A percentile compares a stretch with the other conserved stretches of the same genome.
These are phyloP conservation scores for Chamaecrista fasciculata DNA, from an alignment of 306 rosid species.

Conservation along the genomic window DNA sequence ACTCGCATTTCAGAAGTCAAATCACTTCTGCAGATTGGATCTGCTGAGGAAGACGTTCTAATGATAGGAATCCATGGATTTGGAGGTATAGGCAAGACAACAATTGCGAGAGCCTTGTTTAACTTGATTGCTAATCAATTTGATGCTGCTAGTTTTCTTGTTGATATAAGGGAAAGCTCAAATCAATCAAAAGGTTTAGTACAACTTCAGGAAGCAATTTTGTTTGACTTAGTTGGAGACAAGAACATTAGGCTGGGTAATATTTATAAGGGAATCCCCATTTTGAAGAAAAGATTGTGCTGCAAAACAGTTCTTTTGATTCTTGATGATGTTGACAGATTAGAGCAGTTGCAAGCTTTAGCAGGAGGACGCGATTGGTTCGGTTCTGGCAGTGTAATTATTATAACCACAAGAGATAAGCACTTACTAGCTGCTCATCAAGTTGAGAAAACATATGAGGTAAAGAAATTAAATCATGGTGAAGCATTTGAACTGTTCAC, in stretches of 20 bases:
- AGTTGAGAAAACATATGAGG: conserved; percentile 32
- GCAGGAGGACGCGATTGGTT: conserved; percentile 46
- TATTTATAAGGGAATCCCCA: conserved; percentile 41
- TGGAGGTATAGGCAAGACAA: conserved; percentile 40
- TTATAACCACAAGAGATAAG: conserved; percentile 45
- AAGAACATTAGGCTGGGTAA: conserved; percentile 28
- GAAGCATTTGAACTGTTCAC: conserved; percentile 36
- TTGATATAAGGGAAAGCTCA: conserved; percentile 33
- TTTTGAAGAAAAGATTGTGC: conserved; percentile 33
- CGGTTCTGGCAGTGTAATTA: conserved; percentile 37
- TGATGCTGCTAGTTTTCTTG: conserved; percentile 32
- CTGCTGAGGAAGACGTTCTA: conserved; percentile 13
- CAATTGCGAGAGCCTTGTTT: conserved; percentile 28
- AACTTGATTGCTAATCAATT: conserved; percentile 27
- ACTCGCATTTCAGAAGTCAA: conserved; percentile 39
- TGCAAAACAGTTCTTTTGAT: conserved; percentile 29
- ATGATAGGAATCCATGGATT: conserved; percentile 44
- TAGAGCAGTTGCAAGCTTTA: conserved; percentile 38
- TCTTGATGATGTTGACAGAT: conserved; percentile 41
- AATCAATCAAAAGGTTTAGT: conserved; percentile 24
- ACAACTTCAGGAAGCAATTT: conserved; percentile 30
- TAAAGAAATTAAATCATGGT: conserved; percentile 1
- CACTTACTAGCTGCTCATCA: conserved; percentile 27
- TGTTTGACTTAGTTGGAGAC: conserved; percentile 18
- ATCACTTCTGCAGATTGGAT: conserved; percentile 24